phyloP scores from a whole-genome alignment of 352 stramenopile species.

The Globisporangium radiosum region DNA sequence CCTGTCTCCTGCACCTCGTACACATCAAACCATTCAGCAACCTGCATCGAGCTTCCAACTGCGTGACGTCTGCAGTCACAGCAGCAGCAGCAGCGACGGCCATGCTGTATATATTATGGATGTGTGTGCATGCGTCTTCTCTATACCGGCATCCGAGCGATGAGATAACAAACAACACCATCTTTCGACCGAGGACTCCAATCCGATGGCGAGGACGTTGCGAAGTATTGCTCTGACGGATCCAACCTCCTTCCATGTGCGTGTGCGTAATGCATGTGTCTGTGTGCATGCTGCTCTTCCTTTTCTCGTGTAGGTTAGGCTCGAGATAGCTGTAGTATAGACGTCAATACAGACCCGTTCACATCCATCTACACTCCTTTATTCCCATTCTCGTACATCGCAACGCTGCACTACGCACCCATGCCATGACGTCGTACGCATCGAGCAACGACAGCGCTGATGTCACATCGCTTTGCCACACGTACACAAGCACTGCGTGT shows the following conservation, averaged over 20 bases:
- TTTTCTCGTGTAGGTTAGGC: too few species aligned
- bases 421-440: conserved; percentile 25
- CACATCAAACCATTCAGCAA: not conserved
- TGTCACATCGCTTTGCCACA: conserved; percentile 6
- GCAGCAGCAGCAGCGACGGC: not conserved
- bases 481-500: conserved; percentile 9
- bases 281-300: not conserved
- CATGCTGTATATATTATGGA: not conserved
- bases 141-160: conserved; percentile 17
- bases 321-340: too few species aligned
- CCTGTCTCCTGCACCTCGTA: not conserved
- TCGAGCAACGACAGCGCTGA: conserved; percentile 34
- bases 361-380: too few species aligned
- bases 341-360: too few species aligned
- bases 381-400: too few species aligned
- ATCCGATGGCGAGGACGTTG: conserved; percentile 27
- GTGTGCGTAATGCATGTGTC: not conserved
- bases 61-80: too few species aligned
- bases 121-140: conserved; percentile 1
- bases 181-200: conserved; percentile 40
- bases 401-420: too few species aligned
- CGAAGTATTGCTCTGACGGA: conserved; percentile 28
- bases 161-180: conserved; percentile 31
- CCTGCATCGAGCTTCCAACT: too few species aligned
- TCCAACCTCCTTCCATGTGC: not conserved